A percentile compares a stretch with the other conserved stretches of the same genome.
Evolutionary conservation across 2,329 filamentous ascomycete genomes (phyloP).

Genomic region (Neonectria ditissima): DNA sequence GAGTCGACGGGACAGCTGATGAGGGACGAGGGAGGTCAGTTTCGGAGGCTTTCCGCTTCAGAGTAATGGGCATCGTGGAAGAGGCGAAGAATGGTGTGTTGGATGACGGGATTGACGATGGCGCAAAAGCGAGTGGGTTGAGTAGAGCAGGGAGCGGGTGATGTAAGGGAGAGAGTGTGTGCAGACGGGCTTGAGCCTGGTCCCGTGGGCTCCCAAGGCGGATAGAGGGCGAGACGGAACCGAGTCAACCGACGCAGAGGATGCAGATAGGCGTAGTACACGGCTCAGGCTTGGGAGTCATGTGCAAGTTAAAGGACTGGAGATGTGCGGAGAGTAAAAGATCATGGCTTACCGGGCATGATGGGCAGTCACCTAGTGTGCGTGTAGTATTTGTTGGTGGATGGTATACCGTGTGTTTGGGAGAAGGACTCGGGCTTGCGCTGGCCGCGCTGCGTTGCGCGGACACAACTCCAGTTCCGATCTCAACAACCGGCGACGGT

Average conservation of each 20-base stretch:
- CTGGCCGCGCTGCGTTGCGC: slow-evolving; percentile 22
- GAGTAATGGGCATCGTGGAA: slow-evolving; percentile 46
- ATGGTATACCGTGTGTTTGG: slow-evolving; percentile 1
- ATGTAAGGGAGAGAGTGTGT: slow-evolving; percentile 17
- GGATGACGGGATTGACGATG: neutral
- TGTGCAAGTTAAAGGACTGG: neutral
- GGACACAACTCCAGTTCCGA: slow-evolving; percentile 14
- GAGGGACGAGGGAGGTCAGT: slow-evolving; percentile 51
- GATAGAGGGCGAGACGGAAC: slow-evolving; percentile 3
- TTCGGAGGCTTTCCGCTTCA: slow-evolving; percentile 52
- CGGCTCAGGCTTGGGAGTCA: neutral
- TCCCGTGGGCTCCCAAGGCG: slow-evolving; percentile 16
- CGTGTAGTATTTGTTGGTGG: neutral
- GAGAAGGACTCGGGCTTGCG: slow-evolving; percentile 11
- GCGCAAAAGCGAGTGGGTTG: slow-evolving; percentile 1
- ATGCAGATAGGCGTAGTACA: neutral
- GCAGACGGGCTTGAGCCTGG: slow-evolving; percentile 14
- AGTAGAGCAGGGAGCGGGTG: slow-evolving; percentile 4
- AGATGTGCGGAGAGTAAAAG: neutral
- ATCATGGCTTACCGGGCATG: slow-evolving; percentile 27
- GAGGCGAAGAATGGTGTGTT: slow-evolving; percentile 16
- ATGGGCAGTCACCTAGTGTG: slow-evolving; percentile 10
- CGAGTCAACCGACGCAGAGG: neutral
- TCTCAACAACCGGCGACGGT: slow-evolving; percentile 15
- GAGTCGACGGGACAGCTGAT: slow-evolving; percentile 66